Evolutionary conservation across 2,329 filamentous ascomycete genomes (phyloP), one percentile per base, ranked within the genome.

Genomic region (Scleromitrula shiraiana): DNA sequence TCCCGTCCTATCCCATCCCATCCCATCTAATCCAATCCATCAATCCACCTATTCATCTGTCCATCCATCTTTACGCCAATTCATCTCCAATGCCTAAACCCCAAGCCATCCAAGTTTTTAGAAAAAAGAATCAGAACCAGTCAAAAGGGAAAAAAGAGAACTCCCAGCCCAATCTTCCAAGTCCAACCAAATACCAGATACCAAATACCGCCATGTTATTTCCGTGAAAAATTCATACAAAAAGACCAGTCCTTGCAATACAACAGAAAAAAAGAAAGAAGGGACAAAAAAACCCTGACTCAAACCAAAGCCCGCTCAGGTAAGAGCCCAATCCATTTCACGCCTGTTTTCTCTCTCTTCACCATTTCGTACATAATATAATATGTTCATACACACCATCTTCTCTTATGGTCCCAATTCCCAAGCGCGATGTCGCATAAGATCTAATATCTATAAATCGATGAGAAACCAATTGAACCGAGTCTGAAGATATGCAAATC

Each of bases 341-440:
- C 26, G 30, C 46, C 33, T 29, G 23, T 30, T 30, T 37, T 19
- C 35, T 43, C 30, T 44, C 40, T 26, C 26, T 29, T 23, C 24
- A 22, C 20, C 24, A 44, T 43, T 36, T 49, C 40, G 24, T 49
- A 49, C 46, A 49, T 24, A 29, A 46, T 46, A 41, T 46, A 46
- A 35, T 27, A 41, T 46, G 27, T 46, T 46, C 44, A 41, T 46
- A 46, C 44, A 46, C 19, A 37, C 30, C 7, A 29, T 29, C 32
- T 26, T 29, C 46, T 37, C 20, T 37, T 37, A 36, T 46, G 40
- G 27, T 30, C 27, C 23, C n/a, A 46, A 41, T 26, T 20, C 36
- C 37, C 36, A n/a, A n/a, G n/a, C n/a, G n/a, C n/a, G n/a, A n/a
- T n/a, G n/a, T n/a, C n/a, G n/a, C n/a, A n/a, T n/a, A n/a, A n/a